Evolutionary conservation across 768 basidiomycete genomes (phyloP), one percentile per base, ranked within the genome.

Genomic region (Mycena vulgaris): DNA sequence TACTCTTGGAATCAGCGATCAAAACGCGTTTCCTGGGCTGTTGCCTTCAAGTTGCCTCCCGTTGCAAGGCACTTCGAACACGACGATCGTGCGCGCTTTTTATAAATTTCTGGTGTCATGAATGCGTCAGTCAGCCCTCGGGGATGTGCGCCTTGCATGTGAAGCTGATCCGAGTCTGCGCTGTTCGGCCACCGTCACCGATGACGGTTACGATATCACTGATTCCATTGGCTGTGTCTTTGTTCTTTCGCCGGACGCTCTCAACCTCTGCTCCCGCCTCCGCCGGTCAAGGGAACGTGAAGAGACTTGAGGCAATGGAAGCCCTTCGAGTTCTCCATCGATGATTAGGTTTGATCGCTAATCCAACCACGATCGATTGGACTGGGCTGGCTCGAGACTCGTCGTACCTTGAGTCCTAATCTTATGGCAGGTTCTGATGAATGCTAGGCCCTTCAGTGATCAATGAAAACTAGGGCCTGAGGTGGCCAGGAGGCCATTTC

Each of bases 301-400:
- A n/a, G n/a, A n/a, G n/a, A n/a, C n/a, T n/a, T n/a, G n/a, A n/a
- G n/a, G n/a, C n/a, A n/a, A n/a, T n/a, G n/a, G n/a, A n/a, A n/a
- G n/a, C n/a, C n/a, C n/a, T n/a, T n/a, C n/a, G n/a, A n/a, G n/a
- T n/a, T n/a, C n/a, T n/a, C 55, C 23, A 56, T 56, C 45, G 11
- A 2, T 61, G 59, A 61, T 61, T 35, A 31, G 23, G 45, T 61
- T 48, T 61, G 59, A 61, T 61, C n/a, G 59, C 31, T 11, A 33
- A 61, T 45, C 42, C 21, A 10, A 5, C 16, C 19, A 17, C 5
- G 42, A 45, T n/a, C n/a, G n/a, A n/a, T n/a, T n/a, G n/a, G n/a
- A n/a, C n/a, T n/a, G n/a, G n/a, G n/a, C n/a, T n/a, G n/a, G n/a
- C n/a, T n/a, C n/a, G n/a, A n/a, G n/a, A n/a, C n/a, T n/a, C n/a